Evolutionary conservation across 768 basidiomycete species (phyloP).

Genomic region (Hygrophorus pudorinus): DNA sequence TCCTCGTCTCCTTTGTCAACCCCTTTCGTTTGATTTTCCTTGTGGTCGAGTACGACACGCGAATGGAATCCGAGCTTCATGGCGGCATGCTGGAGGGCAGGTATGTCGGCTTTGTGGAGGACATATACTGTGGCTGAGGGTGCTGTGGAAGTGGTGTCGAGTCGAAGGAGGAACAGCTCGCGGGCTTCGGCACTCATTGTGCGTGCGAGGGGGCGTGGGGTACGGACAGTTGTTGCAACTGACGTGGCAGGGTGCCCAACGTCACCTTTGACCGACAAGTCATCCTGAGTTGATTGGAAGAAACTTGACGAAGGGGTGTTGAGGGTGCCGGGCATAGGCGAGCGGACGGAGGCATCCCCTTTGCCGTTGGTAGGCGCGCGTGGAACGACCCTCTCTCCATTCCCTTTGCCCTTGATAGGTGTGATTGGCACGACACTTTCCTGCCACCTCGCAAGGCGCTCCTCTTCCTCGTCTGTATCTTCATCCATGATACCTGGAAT

Average conservation of each 20-base stretch:
- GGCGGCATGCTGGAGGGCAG: slow-evolving; percentile 29
- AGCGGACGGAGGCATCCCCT: slow-evolving; percentile 19
- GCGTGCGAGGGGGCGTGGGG: slow-evolving; percentile 27
- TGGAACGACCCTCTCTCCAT: no score
- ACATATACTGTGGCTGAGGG: slow-evolving; percentile 35
- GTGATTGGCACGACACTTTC: slow-evolving; percentile 15
- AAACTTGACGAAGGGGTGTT: slow-evolving; percentile 35
- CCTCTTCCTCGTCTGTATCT: slow-evolving; percentile 16
- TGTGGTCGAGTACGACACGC: slow-evolving; percentile 24
- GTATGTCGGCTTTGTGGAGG: slow-evolving; percentile 35
- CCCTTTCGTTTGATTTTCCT: slow-evolving; percentile 8
- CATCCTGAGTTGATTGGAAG: slow-evolving; percentile 11
- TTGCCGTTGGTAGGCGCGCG: no score
- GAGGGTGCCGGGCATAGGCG: slow-evolving; percentile 49
- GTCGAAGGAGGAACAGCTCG: slow-evolving; percentile 35
- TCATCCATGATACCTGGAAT: slow-evolving; percentile 29
- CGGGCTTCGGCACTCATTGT: slow-evolving; percentile 46
- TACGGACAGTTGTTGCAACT: slow-evolving; percentile 7
- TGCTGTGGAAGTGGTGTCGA: slow-evolving; percentile 26
- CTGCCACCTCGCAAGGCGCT: slow-evolving; percentile 29
- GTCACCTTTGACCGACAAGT: slow-evolving; percentile 14
- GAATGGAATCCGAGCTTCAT: slow-evolving; percentile 32
- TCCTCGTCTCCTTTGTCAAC: slow-evolving; percentile 13
- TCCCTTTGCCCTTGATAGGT: no score
- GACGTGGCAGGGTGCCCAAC: slow-evolving; percentile 13